Conservation (phyloP, 768 basidiomycete genomes). For the Trametes sanguinea region DNA sequence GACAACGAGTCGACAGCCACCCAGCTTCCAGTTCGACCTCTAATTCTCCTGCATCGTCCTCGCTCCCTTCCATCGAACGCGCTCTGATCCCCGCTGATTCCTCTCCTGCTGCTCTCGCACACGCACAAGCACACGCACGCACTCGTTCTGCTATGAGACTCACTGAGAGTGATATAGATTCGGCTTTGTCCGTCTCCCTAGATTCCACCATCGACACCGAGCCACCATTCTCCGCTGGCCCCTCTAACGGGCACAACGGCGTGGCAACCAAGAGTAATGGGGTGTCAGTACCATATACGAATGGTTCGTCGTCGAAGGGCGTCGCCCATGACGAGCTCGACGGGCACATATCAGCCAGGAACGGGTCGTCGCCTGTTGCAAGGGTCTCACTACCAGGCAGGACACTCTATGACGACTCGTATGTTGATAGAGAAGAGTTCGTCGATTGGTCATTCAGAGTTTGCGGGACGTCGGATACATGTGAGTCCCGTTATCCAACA, state of each 20-base stretch:
- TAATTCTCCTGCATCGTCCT: constrained; percentile 9
- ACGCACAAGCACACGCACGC: not conserved
- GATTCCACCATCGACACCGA: constrained; percentile 27
- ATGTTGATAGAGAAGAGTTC: constrained; percentile 87
- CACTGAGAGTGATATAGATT: constrained; percentile 29
- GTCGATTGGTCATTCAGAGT: constrained; percentile 88
- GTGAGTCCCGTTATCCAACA: constrained; percentile 35
- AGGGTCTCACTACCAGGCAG: constrained; percentile 72
- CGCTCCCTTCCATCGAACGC: constrained; percentile 29
- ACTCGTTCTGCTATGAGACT: constrained; percentile 26
- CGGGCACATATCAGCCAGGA: constrained; percentile 22
- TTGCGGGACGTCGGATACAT: constrained; percentile 81
- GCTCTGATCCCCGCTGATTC: constrained; percentile 24
- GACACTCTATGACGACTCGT: constrained; percentile 75
- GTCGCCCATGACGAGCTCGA: constrained; percentile 8
- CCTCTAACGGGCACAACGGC: constrained; percentile 32
- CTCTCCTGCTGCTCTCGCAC: constrained; percentile 8
- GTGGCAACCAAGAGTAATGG: constrained; percentile 27
- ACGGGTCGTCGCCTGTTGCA: constrained; percentile 38
- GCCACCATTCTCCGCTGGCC: constrained; percentile 23
- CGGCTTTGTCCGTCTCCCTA: constrained; percentile 27
- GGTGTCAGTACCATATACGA: constrained; percentile 24
- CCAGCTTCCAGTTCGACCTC: constrained; percentile 4
- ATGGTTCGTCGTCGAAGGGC: constrained; percentile 21
- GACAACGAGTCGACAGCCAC: constrained; percentile 29